These are phyloP conservation scores for Fusarium caatingaense DNA, from an alignment of 2,329 filamentous ascomycete species.

Conservation along the genomic window DNA sequence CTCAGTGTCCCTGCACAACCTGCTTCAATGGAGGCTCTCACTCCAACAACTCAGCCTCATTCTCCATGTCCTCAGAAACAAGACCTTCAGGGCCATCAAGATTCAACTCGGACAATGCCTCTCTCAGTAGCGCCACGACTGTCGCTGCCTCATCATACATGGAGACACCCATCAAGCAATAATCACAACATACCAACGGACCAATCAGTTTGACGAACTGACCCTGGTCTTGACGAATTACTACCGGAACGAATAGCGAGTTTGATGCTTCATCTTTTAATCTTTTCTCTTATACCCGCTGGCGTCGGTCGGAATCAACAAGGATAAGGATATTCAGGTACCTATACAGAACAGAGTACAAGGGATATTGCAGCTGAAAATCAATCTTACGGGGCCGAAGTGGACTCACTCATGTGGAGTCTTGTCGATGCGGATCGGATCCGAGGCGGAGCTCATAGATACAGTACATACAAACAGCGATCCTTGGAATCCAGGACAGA, in stretches of 20 bases:
- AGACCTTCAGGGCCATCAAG: neutral
- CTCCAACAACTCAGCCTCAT: conserved; percentile 31
- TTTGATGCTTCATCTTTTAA: neutral
- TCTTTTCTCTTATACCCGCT: conserved; percentile 32
- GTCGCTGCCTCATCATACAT: conserved; percentile 37
- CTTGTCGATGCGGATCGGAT: conserved; percentile 23
- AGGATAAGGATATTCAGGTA: conserved; percentile 11
- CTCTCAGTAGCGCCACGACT: conserved; percentile 41
- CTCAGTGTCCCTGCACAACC: conserved; percentile 52
- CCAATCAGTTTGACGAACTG: neutral
- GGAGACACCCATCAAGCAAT: conserved; percentile 41
- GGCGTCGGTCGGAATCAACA: conserved; percentile 37
- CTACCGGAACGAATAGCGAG: conserved; percentile 19
- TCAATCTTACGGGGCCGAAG: conserved; percentile 23
- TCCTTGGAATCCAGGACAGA: neutral
- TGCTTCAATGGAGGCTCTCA: conserved; percentile 49
- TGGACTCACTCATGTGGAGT: conserved; percentile 13
- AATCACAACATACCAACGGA: neutral
- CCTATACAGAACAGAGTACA: neutral
- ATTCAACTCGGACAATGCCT: conserved; percentile 41
- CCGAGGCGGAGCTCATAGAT: conserved; percentile 18
- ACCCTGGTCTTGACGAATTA: conserved; percentile 14
- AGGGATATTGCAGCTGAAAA: neutral
- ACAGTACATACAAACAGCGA: neutral
- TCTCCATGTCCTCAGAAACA: conserved; percentile 20